phyloP scores from a whole-genome alignment of 305 asterid genomes.

The Petunia hybrid region DNA sequence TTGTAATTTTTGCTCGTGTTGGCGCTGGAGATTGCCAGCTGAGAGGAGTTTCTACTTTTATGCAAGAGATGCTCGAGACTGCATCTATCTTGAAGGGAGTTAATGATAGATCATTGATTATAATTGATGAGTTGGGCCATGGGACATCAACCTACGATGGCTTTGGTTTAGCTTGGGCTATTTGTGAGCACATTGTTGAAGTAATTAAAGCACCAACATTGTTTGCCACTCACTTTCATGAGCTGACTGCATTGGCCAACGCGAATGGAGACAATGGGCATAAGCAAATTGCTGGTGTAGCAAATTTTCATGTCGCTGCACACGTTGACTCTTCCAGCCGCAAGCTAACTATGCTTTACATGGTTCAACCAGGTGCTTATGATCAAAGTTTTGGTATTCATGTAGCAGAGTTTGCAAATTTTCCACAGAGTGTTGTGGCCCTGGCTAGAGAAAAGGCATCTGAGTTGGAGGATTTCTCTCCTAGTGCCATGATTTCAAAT shows the following conservation, averaged over 20 bases:
- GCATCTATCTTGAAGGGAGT: conserved; percentile 99
- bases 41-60: conserved; percentile 98
- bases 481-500: conserved; percentile 45
- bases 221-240: conserved; percentile 99
- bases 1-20: conserved; percentile 96
- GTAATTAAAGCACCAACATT: conserved; percentile 89
- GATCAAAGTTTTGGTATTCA: conserved; percentile 99
- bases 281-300: conserved; percentile 65
- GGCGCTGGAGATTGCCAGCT: conserved; percentile 99
- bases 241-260: conserved; percentile 88
- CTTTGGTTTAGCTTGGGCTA: conserved; percentile 99
- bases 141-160: conserved; percentile 99
- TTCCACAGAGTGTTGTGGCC: conserved; percentile 88
- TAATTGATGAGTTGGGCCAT: conserved; percentile 98
- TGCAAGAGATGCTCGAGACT: conserved; percentile 99
- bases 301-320: conserved; percentile 96
- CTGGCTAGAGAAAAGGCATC: conserved; percentile 97
- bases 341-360: conserved; percentile 98
- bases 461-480: conserved; percentile 95
- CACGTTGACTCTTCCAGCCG: conserved; percentile 89
- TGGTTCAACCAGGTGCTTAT: conserved; percentile 96
- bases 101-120: conserved; percentile 81
- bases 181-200: conserved; percentile 91
- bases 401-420: conserved; percentile 98
- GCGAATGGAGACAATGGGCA: conserved; percentile 51